These are phyloP conservation scores for Eurotiales sp. DNA, from an alignment of 2,329 filamentous ascomycete species.

Conservation along the genomic window DNA sequence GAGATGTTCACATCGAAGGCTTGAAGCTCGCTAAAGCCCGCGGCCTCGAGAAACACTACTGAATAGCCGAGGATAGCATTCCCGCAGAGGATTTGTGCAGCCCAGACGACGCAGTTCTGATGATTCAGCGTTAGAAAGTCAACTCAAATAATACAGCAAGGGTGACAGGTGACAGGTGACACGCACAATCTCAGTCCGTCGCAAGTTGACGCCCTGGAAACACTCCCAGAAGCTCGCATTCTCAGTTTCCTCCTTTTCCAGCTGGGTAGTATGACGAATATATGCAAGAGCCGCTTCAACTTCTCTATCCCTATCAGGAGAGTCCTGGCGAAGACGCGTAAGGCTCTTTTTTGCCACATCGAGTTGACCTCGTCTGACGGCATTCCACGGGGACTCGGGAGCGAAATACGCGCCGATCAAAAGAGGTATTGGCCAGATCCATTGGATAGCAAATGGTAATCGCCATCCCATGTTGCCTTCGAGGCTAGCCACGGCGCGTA, in stretches of 20 bases:
- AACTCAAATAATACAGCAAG: slow-evolving; percentile 21
- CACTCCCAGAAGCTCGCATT: slow-evolving; percentile 77
- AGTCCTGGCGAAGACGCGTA: slow-evolving; percentile 42
- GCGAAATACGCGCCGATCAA: slow-evolving; percentile 45
- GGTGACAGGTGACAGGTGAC: neutral
- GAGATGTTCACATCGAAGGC: slow-evolving; percentile 41
- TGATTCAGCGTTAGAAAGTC: neutral
- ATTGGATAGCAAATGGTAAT: slow-evolving; percentile 50
- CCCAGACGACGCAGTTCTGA: slow-evolving; percentile 41
- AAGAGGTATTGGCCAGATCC: slow-evolving; percentile 52
- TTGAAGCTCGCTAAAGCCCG: slow-evolving; percentile 35
- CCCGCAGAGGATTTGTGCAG: slow-evolving; percentile 38
- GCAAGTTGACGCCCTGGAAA: slow-evolving; percentile 73
- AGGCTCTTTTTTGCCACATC: slow-evolving; percentile 44
- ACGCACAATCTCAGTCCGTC: slow-evolving; percentile 70
- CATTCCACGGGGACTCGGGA: slow-evolving; percentile 51
- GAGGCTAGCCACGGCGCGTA: slow-evolving; percentile 45
- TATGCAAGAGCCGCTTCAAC: slow-evolving; percentile 62
- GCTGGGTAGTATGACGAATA: slow-evolving; percentile 67
- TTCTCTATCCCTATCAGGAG: slow-evolving; percentile 65
- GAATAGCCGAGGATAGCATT: slow-evolving; percentile 37
- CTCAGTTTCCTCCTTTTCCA: slow-evolving; percentile 70
- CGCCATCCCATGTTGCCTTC: slow-evolving; percentile 49
- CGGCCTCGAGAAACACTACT: slow-evolving; percentile 37
- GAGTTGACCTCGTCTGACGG: slow-evolving; percentile 44